These are phyloP conservation scores for Teratosphaeria zuluensis DNA, from an alignment of 2,329 filamentous ascomycete genomes.

Conservation along the genomic window DNA sequence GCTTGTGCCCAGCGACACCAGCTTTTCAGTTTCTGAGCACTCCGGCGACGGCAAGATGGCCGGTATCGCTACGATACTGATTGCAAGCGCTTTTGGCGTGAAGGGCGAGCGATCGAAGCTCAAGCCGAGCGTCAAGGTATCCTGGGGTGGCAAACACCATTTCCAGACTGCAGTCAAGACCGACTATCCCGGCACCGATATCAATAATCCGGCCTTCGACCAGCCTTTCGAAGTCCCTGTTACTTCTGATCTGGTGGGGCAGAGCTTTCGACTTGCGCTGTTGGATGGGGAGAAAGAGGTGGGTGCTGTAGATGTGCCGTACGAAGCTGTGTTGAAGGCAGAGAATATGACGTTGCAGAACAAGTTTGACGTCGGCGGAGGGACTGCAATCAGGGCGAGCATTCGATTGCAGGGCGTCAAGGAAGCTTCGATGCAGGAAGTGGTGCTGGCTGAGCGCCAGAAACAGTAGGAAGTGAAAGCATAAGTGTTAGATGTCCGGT, in stretches of 20 bases:
- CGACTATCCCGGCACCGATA: conserved; percentile 37
- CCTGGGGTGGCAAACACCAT: conserved; percentile 30
- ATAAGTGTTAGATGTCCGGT: no score
- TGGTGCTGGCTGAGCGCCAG: neutral
- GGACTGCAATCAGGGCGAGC: conserved; percentile 28
- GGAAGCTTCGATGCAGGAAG: conserved; percentile 2
- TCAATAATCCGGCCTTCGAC: conserved; percentile 41
- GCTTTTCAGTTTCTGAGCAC: conserved; percentile 22
- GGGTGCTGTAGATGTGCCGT: conserved; percentile 28
- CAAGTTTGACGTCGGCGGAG: conserved; percentile 28
- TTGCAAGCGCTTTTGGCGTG: conserved; percentile 35
- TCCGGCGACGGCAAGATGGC: conserved; percentile 24
- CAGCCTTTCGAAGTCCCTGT: conserved; percentile 37
- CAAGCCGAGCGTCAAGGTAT: conserved; percentile 37
- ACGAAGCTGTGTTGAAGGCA: conserved; percentile 26
- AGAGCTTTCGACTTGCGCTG: conserved; percentile 26
- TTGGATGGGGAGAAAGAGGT: conserved; percentile 28
- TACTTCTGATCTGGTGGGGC: conserved; percentile 21
- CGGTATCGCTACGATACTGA: conserved; percentile 35
- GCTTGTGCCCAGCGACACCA: conserved; percentile 29
- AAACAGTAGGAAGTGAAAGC: neutral
- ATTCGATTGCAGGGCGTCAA: conserved; percentile 26
- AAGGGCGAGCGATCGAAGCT: conserved; percentile 35
- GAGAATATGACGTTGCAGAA: conserved; percentile 24
- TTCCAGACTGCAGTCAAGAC: conserved; percentile 35